phyloP scores from a whole-genome alignment of 2,329 filamentous ascomycete species.

The Grosmannia huntii region DNA sequence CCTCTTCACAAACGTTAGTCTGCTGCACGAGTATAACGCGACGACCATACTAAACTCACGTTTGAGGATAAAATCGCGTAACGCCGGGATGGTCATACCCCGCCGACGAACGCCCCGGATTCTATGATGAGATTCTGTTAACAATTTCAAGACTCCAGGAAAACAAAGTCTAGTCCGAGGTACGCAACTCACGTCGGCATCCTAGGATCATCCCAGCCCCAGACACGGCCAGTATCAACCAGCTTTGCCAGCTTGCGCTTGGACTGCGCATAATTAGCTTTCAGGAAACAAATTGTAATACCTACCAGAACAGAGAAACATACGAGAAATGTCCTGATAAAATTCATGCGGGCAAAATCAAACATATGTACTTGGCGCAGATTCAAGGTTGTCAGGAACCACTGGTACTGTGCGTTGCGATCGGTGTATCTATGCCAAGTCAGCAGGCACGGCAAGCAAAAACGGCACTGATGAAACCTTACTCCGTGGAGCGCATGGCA shows the following conservation, averaged over 20 bases:
- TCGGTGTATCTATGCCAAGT: constrained; percentile 48
- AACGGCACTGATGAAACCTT: not conserved
- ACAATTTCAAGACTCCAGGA: not conserved
- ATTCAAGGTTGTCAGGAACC: constrained; percentile 64
- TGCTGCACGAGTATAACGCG: not conserved
- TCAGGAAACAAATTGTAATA: too few species aligned
- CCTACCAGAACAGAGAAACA: not conserved
- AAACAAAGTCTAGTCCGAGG: constrained; percentile 20
- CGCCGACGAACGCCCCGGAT: constrained; percentile 60
- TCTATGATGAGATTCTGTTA: not conserved
- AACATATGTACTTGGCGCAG: constrained; percentile 71
- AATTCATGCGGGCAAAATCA: constrained; percentile 78
- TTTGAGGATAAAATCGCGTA: constrained; percentile 74
- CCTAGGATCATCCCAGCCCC: constrained; percentile 77
- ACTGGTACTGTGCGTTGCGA: constrained; percentile 75
- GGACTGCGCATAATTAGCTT: constrained; percentile 27
- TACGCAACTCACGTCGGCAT: constrained; percentile 51
- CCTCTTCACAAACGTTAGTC: constrained; percentile 28
- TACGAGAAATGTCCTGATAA: constrained; percentile 60
- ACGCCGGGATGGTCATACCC: constrained; percentile 65
- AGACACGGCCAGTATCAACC: constrained; percentile 62
- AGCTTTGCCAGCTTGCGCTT: constrained; percentile 81
- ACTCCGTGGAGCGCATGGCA: constrained; percentile 67
- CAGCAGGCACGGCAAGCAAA: not conserved
- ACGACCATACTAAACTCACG: constrained; percentile 18